These are phyloP conservation scores for Fusarium coicis DNA, from an alignment of 2,329 filamentous ascomycete genomes.

Conservation along the genomic window DNA sequence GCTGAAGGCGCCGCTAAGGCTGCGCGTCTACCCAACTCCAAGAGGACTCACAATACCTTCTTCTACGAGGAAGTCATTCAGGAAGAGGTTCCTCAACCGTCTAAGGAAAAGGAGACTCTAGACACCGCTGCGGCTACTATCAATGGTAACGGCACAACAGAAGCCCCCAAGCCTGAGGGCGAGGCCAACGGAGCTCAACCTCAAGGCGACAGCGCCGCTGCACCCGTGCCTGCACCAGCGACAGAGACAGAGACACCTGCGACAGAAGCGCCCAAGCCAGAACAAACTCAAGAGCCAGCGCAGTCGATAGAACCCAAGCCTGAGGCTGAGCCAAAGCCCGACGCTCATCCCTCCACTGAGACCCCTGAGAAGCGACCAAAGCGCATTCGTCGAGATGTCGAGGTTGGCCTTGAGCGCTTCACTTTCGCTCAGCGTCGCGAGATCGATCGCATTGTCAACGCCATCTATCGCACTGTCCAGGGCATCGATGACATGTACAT, in stretches of 20 bases:
- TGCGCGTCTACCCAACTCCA: slow-evolving; percentile 75
- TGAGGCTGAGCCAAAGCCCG: slow-evolving; percentile 32
- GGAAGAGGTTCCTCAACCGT: slow-evolving; percentile 57
- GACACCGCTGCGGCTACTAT: slow-evolving; percentile 9
- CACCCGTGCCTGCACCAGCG: not conserved
- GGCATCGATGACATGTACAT: slow-evolving; percentile 86
- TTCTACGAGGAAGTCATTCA: slow-evolving; percentile 76
- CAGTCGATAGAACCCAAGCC: slow-evolving; percentile 34
- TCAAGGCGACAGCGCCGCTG: slow-evolving; percentile 11
- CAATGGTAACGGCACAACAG: slow-evolving; percentile 37
- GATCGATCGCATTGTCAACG: slow-evolving; percentile 84
- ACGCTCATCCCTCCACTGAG: slow-evolving; percentile 38
- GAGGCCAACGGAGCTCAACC: slow-evolving; percentile 29
- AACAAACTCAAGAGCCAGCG: slow-evolving; percentile 37
- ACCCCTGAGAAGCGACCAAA: slow-evolving; percentile 61
- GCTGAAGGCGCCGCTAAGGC: slow-evolving; percentile 66
- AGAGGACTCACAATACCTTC: slow-evolving; percentile 75
- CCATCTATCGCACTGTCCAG: slow-evolving; percentile 85
- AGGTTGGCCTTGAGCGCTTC: slow-evolving; percentile 82
- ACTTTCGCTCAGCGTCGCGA: slow-evolving; percentile 75
- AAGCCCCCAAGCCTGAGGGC: slow-evolving; percentile 20
- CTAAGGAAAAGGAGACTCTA: slow-evolving; percentile 47
- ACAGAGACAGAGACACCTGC: not conserved
- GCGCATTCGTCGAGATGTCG: slow-evolving; percentile 73
- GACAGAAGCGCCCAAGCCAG: slow-evolving; percentile 43